Percentiles rank a stretch among this genome's conserved stretches.
Evolutionary conservation across 2,329 filamentous ascomycete species (phyloP).

Genomic region (Aureobasidium zeae): DNA sequence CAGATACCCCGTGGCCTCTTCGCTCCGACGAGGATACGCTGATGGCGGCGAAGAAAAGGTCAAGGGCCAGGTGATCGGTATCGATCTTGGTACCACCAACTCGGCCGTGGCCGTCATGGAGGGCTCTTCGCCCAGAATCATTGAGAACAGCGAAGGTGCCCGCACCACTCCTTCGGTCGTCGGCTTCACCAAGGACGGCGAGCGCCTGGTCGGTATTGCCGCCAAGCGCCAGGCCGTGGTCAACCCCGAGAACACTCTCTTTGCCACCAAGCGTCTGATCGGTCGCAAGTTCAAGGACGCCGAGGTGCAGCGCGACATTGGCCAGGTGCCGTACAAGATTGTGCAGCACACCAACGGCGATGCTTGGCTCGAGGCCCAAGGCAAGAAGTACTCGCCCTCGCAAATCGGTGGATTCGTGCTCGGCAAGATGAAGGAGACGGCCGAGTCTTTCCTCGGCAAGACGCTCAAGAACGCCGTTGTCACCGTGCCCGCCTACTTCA

Average conservation of each 20-base stretch:
- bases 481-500: slow-evolving; percentile 99
- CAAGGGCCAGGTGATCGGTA: slow-evolving; percentile 99
- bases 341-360: slow-evolving; percentile 78
- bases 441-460: slow-evolving; percentile 96
- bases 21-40: slow-evolving; percentile 65
- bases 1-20: slow-evolving; percentile 61
- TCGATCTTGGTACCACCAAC: slow-evolving; percentile 99
- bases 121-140: slow-evolving; percentile 99
- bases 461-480: slow-evolving; percentile 99
- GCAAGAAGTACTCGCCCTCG: slow-evolving; percentile 94
- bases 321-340: slow-evolving; percentile 99
- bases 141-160: slow-evolving; percentile 95
- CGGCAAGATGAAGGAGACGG: slow-evolving; percentile 99
- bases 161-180: slow-evolving; percentile 99
- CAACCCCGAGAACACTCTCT: slow-evolving; percentile 97
- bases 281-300: slow-evolving; percentile 91
- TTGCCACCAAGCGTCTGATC: slow-evolving; percentile 99
- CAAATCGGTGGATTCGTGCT: slow-evolving; percentile 99
- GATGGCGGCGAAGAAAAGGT: slow-evolving; percentile 73
- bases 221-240: slow-evolving; percentile 99
- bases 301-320: slow-evolving; percentile 96
- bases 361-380: slow-evolving; percentile 93
- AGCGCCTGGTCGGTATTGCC: slow-evolving; percentile 98
- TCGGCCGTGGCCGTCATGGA: slow-evolving; percentile 99
- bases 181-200: slow-evolving; percentile 91